Evolutionary conservation across 2,329 filamentous ascomycete species (phyloP).

Genomic region (Alternaria burnsii): DNA sequence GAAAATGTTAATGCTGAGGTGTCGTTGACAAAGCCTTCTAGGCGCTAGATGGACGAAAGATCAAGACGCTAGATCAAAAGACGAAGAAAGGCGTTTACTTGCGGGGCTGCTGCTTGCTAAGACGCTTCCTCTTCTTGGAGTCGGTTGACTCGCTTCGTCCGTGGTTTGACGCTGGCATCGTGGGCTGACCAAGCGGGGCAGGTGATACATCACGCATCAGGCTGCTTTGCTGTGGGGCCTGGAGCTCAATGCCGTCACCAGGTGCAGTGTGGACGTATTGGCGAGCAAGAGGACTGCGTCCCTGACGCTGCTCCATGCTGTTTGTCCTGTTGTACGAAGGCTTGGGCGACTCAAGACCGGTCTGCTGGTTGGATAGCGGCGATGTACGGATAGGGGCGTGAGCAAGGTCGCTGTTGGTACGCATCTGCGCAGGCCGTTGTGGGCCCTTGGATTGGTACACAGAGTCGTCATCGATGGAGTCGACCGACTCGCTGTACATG

Average conservation of each 20-base stretch:
- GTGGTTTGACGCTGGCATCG: conserved; percentile 26
- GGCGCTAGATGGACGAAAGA: conserved; percentile 9
- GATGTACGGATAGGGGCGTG: conserved; percentile 35
- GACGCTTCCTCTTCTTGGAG: conserved; percentile 47
- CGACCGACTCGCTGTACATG: conserved; percentile 46
- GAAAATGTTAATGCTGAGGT: conserved; percentile 5
- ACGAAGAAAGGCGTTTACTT: conserved; percentile 22
- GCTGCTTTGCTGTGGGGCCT: conserved; percentile 45
- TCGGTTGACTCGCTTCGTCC: conserved; percentile 44
- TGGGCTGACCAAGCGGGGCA: conserved; percentile 36
- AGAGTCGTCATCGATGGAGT: conserved; percentile 49
- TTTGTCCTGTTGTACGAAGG: conserved; percentile 36
- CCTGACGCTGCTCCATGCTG: conserved; percentile 41
- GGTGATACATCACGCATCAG: conserved; percentile 48
- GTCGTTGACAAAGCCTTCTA: neutral
- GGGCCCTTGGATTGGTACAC: conserved; percentile 41
- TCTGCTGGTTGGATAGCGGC: conserved; percentile 43
- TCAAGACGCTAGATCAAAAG: conserved; percentile 10
- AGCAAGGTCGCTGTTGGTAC: conserved; percentile 35
- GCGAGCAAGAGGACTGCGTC: conserved; percentile 57
- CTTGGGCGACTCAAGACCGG: conserved; percentile 42
- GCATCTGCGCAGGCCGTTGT: conserved; percentile 34
- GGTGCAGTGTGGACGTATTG: conserved; percentile 51
- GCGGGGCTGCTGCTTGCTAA: conserved; percentile 46
- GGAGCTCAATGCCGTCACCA: conserved; percentile 48